Evolutionary conservation across 352 stramenopile genomes (phyloP), one percentile per base, ranked within the genome.

Genomic region (Phytophthora niederhauseri): DNA sequence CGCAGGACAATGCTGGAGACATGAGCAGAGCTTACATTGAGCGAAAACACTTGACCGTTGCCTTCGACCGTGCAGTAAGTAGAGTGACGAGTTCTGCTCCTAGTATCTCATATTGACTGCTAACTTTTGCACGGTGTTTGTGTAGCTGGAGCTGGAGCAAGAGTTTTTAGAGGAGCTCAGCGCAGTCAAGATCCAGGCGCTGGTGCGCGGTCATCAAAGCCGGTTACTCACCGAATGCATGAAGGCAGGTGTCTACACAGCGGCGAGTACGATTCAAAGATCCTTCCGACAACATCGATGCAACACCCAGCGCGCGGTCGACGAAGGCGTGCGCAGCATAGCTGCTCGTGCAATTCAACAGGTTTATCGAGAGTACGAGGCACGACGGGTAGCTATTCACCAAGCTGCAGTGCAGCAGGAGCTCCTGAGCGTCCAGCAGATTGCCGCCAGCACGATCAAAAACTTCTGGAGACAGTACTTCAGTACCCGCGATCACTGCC

Each of bases 11-110:
- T 15, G 86, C 84, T 9, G 51, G 67, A 9, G 64, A 70, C 11
- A 56, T 94, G n/a, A 92, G 78, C 41, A 75, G 83, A 6, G 69
- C 62, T 43, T 93, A 92, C 61, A 85, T 93, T 49, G 81, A 90
- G 50, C 77, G 71, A 4, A 76, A 83, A 11, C 87, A 94, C 58
- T 69, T 81, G 24, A 62, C 73, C 5, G 30, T 91, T 28, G 67
- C 78, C 8, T 57, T 91, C 7, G 56, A 77, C 0, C 69, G 73
- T 43, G 76, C 82, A 64, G 86, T 93, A 82, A 17, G 78, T 61
- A 30, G 8, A 58, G 6, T 20, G n/a, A 38, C 28, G 28, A 31
- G 7, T 7, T 30, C 17, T 36, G 45, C 9, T 46, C n/a, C 9
- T 9, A 31, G 3, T 28, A 17, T 36, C 1, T 68, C 50, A 34